phyloP scores from a whole-genome alignment of 495 filamentous ascomycete genomes.

The Lasiosphaeria miniovina region DNA sequence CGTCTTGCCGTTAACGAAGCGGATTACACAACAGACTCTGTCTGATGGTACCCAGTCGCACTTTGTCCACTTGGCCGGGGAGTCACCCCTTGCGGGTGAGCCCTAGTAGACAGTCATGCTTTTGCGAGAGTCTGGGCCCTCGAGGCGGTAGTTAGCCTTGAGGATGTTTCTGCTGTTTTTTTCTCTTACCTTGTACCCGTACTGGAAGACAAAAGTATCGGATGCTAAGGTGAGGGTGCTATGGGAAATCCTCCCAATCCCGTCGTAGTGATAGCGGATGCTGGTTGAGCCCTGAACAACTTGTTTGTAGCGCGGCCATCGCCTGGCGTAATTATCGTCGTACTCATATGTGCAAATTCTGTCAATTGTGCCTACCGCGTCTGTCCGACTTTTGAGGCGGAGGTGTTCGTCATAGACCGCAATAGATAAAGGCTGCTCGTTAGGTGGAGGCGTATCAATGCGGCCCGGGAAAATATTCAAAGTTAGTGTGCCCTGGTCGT shows the following conservation, averaged over 20 bases:
- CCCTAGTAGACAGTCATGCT: conserved; percentile 26
- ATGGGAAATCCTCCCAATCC: conserved; percentile 13
- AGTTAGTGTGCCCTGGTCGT: conserved; percentile 7
- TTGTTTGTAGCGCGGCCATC: conserved; percentile 12
- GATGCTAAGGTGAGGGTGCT: conserved; percentile 17
- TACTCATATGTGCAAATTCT: conserved; percentile 18
- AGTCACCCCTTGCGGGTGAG: conserved; percentile 9
- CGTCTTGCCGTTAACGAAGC: not conserved
- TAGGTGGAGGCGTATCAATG: conserved; percentile 3
- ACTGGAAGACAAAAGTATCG: conserved; percentile 17
- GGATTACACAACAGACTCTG: conserved; percentile 19
- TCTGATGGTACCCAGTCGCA: conserved; percentile 25
- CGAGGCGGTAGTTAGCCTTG: conserved; percentile 20
- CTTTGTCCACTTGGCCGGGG: conserved; percentile 8
- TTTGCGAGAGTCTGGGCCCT: not conserved
- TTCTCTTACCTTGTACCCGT: conserved; percentile 21
- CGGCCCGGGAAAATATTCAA: conserved; percentile 17
- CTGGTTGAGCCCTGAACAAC: not conserved
- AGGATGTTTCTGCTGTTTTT: conserved; percentile 18
- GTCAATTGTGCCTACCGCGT: not conserved
- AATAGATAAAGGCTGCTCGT: conserved; percentile 4
- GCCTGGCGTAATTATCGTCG: not conserved
- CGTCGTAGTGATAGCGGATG: conserved; percentile 21
- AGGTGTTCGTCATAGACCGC: conserved; percentile 22
- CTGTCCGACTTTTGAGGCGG: conserved; percentile 14